These are phyloP conservation scores for Narthecium ossifragum DNA, from an alignment of 106 monocot species.

Conservation along the genomic window DNA sequence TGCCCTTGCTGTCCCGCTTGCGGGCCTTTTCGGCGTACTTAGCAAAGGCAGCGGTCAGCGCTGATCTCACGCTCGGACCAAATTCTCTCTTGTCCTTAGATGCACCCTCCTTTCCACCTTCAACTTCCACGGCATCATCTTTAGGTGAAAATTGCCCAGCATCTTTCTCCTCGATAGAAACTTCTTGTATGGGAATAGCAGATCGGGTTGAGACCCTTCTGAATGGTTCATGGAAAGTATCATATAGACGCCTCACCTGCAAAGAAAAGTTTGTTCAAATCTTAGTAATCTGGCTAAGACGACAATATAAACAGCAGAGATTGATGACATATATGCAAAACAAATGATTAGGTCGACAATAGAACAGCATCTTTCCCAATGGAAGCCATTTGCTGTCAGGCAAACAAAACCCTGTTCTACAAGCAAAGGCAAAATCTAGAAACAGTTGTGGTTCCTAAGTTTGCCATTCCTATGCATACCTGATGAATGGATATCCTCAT, in stretches of 20 bases:
- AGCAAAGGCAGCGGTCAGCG: conserved; percentile 65
- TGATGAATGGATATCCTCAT: too few species aligned
- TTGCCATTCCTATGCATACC: too few species aligned
- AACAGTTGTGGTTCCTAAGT: too few species aligned
- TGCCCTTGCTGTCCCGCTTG: conserved; percentile 18
- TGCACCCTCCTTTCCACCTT: conserved; percentile 4
- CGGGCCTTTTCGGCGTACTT: conserved; percentile 54
- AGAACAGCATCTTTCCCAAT: too few species aligned
- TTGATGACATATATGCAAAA: too few species aligned
- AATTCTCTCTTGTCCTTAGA: conserved; percentile 25
- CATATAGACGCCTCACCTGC: conserved; percentile 82
- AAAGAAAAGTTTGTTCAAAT: neutral
- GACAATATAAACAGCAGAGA: too few species aligned
- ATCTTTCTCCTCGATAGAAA: conserved; percentile 13
- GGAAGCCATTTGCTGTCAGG: too few species aligned
- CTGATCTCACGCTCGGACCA: conserved; percentile 37
- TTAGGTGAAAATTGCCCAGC: conserved; percentile 8
- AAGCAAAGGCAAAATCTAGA: too few species aligned
- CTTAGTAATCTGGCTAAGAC: too few species aligned
- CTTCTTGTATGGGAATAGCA: conserved; percentile 14
- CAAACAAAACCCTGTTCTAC: too few species aligned
- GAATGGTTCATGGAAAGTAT: conserved; percentile 92
- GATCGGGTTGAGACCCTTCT: conserved; percentile 41
- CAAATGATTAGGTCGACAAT: too few species aligned
- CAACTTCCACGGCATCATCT: conserved; percentile 5